Percentiles rank a stretch among this genome's conserved stretches.
Evolutionary conservation across 352 stramenopile species (phyloP).

Genomic region (Globisporangium middletonii): DNA sequence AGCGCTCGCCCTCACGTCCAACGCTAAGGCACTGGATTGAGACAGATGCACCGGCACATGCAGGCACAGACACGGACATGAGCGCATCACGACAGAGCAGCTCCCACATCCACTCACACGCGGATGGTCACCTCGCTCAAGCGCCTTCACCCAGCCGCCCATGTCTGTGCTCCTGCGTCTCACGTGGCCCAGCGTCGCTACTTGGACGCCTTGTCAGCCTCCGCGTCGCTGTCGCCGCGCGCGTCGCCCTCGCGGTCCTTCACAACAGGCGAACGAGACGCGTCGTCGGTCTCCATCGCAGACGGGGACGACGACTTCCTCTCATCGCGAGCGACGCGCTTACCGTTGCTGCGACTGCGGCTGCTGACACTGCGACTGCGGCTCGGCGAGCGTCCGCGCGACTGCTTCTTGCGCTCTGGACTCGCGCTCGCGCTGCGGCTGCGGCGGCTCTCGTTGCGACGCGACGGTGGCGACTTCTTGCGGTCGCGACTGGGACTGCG

Average conservation of each 20-base stretch:
- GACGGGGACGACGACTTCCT: conserved; percentile 14
- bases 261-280: no score
- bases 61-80: conserved; percentile 1
- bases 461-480: no score
- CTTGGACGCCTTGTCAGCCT: conserved; percentile 8
- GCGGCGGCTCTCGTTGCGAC: conserved; percentile 10
- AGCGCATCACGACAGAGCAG: conserved; percentile 6
- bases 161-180: no score
- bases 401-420: no score
- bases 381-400: conserved; percentile 13
- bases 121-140: no score
- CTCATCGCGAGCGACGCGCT: background rate
- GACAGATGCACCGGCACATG: no score
- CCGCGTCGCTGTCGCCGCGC: background rate
- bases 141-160: no score
- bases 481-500: conserved; percentile 30
- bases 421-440: conserved; percentile 23
- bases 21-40: no score
- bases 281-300: conserved; percentile 4
- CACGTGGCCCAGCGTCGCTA: conserved; percentile 2
- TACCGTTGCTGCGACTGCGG: conserved; percentile 9
- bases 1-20: no score
- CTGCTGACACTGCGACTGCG: conserved; percentile 24
- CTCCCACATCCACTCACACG: no score
- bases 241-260: background rate